Conservation (phyloP, 768 basidiomycete species). For the Trametes punicea region DNA sequence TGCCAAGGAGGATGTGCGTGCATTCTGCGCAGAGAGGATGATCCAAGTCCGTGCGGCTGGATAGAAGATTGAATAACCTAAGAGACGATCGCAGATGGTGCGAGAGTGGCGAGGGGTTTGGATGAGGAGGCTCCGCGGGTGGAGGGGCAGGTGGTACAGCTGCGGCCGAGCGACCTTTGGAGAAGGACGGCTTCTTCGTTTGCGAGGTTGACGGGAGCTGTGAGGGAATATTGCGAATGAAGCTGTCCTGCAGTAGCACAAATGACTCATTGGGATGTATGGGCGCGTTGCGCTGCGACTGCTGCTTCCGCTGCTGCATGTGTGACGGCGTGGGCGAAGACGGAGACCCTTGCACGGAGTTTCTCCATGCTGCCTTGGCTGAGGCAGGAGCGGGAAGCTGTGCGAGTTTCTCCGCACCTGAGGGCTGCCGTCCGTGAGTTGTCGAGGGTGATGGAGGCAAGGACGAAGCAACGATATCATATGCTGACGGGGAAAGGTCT, state of each 20-base stretch:
- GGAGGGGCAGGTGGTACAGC: slow-evolving; percentile 28
- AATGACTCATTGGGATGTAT: slow-evolving; percentile 82
- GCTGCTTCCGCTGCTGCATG: slow-evolving; percentile 58
- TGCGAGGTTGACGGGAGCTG: slow-evolving; percentile 40
- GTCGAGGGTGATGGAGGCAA: slow-evolving; percentile 53
- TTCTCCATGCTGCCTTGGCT: slow-evolving; percentile 63
- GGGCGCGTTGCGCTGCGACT: slow-evolving; percentile 36
- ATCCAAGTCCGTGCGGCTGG: slow-evolving; percentile 75
- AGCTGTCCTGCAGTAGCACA: slow-evolving; percentile 83
- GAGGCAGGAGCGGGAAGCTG: slow-evolving; percentile 47
- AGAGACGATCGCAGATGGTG: slow-evolving; percentile 74
- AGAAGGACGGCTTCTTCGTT: slow-evolving; percentile 41
- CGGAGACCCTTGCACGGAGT: slow-evolving; percentile 41
- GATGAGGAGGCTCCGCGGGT: slow-evolving; percentile 47
- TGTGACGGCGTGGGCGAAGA: slow-evolving; percentile 43
- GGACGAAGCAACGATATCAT: slow-evolving; percentile 77
- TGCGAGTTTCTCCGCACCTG: slow-evolving; percentile 44
- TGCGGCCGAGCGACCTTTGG: slow-evolving; percentile 34
- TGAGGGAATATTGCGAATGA: slow-evolving; percentile 67
- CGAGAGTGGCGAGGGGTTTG: slow-evolving; percentile 70
- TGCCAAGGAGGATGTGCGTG: slow-evolving; percentile 73
- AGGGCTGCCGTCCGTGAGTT: slow-evolving; percentile 34
- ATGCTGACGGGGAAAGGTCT: slow-evolving; percentile 80
- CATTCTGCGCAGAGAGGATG: slow-evolving; percentile 97
- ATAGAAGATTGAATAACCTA: slow-evolving; percentile 73